Conservation (phyloP, 345 rosid genomes). For the Pugionium dolabratum region DNA sequence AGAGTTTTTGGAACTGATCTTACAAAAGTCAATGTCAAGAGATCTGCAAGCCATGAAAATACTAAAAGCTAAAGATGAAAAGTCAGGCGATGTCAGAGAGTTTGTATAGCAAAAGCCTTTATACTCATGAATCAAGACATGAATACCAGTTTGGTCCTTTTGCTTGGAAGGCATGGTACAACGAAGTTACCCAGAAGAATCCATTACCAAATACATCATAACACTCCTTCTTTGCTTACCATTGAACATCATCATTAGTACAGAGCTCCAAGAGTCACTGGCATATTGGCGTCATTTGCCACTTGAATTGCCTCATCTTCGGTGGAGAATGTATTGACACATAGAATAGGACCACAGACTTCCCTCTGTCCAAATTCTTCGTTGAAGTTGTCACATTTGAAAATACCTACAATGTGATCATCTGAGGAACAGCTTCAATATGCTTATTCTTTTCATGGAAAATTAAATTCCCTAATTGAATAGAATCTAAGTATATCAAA, state of each 20-base stretch:
- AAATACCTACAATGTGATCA: slow-evolving; percentile 4
- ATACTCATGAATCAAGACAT: slow-evolving; percentile 30
- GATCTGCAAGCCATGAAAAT: slow-evolving; percentile 45
- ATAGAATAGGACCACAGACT: slow-evolving; percentile 95
- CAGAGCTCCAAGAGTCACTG: too few species aligned
- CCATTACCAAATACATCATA: slow-evolving; percentile 14
- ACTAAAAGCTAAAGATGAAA: slow-evolving; percentile 36
- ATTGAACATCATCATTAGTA: too few species aligned
- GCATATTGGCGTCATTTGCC: slow-evolving; percentile 71
- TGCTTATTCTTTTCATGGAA: too few species aligned
- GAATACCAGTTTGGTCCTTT: slow-evolving; percentile 74
- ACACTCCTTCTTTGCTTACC: too few species aligned
- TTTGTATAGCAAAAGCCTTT: slow-evolving; percentile 40
- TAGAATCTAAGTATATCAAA: too few species aligned
- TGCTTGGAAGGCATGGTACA: slow-evolving; percentile 86
- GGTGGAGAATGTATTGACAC: slow-evolving; percentile 79
- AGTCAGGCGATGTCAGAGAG: slow-evolving; percentile 45
- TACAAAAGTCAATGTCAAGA: slow-evolving; percentile 55
- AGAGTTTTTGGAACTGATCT: slow-evolving; percentile 79
- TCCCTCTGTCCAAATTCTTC: slow-evolving; percentile 98
- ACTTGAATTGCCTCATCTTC: slow-evolving; percentile 96
- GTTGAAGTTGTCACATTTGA: slow-evolving; percentile 76
- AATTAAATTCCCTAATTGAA: too few species aligned
- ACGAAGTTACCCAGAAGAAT: slow-evolving; percentile 63
- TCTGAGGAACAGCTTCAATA: too few species aligned